These are phyloP conservation scores for Sonneratia caseolaris DNA, from an alignment of 345 rosid species.

Conservation along the genomic window DNA sequence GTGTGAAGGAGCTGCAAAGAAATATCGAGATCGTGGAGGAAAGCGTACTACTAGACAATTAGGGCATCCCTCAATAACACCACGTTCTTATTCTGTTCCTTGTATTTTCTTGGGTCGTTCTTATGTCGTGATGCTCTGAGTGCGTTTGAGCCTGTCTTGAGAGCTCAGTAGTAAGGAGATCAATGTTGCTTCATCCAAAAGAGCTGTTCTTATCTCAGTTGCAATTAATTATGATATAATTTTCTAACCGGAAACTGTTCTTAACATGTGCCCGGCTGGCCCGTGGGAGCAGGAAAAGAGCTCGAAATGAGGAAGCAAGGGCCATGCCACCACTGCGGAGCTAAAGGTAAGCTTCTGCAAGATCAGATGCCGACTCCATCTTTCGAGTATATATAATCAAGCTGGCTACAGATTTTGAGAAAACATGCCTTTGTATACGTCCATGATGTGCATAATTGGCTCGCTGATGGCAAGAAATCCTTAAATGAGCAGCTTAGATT, in stretches of 20 bases:
- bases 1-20: no score
- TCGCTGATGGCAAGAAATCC: background rate
- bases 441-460: background rate
- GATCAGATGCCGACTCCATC: background rate
- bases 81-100: no score
- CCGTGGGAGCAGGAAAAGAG: background rate
- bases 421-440: background rate
- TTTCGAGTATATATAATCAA: no score
- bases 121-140: no score
- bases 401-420: no score
- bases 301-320: constrained; percentile 11
- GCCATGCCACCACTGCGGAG: constrained; percentile 17
- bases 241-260: background rate
- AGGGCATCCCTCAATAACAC: no score
- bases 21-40: no score
- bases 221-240: background rate
- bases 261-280: background rate
- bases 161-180: no score
- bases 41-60: no score
- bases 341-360: constrained; percentile 1
- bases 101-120: no score
- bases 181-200: no score
- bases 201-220: background rate
- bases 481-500: background rate
- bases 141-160: no score